Percentiles rank a stretch among this genome's conserved stretches.
phyloP scores from a whole-genome alignment of 345 rosid species.

The Salix dunnii region DNA sequence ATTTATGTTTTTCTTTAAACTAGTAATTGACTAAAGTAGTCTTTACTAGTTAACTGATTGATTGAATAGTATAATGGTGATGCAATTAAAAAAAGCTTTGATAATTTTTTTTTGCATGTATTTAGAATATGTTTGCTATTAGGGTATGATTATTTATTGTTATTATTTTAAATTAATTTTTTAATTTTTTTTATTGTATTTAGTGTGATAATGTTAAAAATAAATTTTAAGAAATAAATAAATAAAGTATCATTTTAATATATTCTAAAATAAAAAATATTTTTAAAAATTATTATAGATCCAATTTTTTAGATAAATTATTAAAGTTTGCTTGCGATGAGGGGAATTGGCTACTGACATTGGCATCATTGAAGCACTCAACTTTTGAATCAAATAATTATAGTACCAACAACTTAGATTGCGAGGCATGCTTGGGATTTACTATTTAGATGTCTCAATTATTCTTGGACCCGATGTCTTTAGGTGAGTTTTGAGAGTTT shows the following conservation, averaged over 20 bases:
- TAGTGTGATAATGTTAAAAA: no score
- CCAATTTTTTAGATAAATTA: constrained; percentile 10
- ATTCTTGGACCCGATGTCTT: no score
- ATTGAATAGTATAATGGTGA: background rate
- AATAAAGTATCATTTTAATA: no score
- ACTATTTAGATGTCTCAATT: no score
- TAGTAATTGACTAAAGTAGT: background rate
- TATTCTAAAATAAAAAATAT: background rate
- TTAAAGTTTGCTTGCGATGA: constrained; percentile 27
- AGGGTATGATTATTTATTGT: no score
- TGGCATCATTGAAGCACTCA: constrained; percentile 4
- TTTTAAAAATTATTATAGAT: background rate
- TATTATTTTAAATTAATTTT: no score
- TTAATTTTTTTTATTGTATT: no score
- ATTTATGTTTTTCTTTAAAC: constrained; percentile 1
- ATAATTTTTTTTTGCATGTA: background rate
- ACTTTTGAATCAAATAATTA: background rate
- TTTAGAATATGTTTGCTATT: background rate
- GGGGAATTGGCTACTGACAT: constrained; percentile 6
- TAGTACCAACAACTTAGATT: background rate
- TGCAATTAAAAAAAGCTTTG: no score
- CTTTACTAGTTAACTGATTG: background rate
- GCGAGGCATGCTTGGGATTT: background rate
- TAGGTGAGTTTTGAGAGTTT: no score
- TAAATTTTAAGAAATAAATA: no score